These are phyloP conservation scores for Heterococcus sp. DNA, from an alignment of 108 stramenopile genomes.

Conservation along the genomic window DNA sequence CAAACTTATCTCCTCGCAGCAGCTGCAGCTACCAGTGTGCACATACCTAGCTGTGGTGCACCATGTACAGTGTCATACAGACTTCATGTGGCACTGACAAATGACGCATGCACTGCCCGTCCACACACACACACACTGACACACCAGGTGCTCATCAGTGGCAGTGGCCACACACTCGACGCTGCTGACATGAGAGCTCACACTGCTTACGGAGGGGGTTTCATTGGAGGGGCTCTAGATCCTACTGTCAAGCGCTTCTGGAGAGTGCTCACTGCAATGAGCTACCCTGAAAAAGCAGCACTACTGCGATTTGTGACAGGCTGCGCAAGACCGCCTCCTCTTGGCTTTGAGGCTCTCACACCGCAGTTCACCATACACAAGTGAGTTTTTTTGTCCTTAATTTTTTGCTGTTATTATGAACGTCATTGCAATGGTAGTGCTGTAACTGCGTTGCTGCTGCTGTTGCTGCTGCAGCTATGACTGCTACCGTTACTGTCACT, in stretches of 20 bases:
- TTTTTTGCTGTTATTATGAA: not conserved
- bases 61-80: no score
- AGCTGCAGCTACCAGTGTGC: no score
- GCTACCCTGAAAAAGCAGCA: conserved; percentile 71
- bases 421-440: no score
- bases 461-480: no score
- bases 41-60: no score
- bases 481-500: no score
- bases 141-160: conserved; percentile 66
- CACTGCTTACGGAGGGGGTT: conserved; percentile 84
- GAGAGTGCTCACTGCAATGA: conserved; percentile 72
- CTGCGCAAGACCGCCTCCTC: conserved; percentile 91
- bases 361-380: conserved; percentile 92
- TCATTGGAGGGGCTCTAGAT: conserved; percentile 64
- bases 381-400: conserved; percentile 12
- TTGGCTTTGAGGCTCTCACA: conserved; percentile 88
- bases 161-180: conserved; percentile 75
- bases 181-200: conserved; percentile 82
- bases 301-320: conserved; percentile 92
- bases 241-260: conserved; percentile 80
- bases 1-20: no score
- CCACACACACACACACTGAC: not conserved
- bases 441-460: no score
- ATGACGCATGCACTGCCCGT: no score
- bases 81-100: no score